A percentile compares a stretch with the other conserved stretches of the same genome.
Evolutionary conservation across 306 rosid genomes (phyloP).

Genomic region (Abrus precatorius): DNA sequence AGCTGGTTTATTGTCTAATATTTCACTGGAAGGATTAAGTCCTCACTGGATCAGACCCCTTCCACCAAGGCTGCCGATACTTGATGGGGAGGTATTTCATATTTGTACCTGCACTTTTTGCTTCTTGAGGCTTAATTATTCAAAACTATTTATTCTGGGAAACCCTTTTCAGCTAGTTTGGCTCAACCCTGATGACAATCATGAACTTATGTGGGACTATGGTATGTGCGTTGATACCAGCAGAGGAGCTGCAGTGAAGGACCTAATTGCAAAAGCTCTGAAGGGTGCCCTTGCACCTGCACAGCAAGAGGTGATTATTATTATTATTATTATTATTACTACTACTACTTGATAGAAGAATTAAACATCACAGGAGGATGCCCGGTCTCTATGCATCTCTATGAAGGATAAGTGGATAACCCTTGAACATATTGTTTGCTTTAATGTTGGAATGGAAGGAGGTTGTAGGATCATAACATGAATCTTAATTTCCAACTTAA

Average conservation of each 20-base stretch:
- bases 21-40: slow-evolving; percentile 76
- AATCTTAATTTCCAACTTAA: too few species aligned
- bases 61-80: slow-evolving; percentile 93
- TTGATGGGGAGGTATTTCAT: slow-evolving; percentile 81
- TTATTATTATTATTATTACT: slow-evolving; percentile 16
- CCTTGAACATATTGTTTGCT: not conserved
- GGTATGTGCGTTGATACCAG: slow-evolving; percentile 96
- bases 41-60: slow-evolving; percentile 94
- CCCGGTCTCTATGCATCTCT: slow-evolving; percentile 13
- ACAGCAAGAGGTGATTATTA: slow-evolving; percentile 83
- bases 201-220: slow-evolving; percentile 94
- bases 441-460: too few species aligned
- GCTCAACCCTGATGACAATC: slow-evolving; percentile 90
- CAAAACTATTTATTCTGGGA: slow-evolving; percentile 51
- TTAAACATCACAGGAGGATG: slow-evolving; percentile 21
- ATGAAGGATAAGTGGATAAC: slow-evolving; percentile 18
- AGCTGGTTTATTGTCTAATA: slow-evolving; percentile 77
- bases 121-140: slow-evolving; percentile 38
- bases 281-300: slow-evolving; percentile 91
- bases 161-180: slow-evolving; percentile 86
- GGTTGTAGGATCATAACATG: too few species aligned
- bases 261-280: slow-evolving; percentile 87
- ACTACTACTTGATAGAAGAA: slow-evolving; percentile 18
- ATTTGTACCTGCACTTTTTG: slow-evolving; percentile 30
- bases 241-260: slow-evolving; percentile 96